Percentiles rank a stretch among this genome's conserved stretches.
Evolutionary conservation across 2,329 filamentous ascomycete species (phyloP).

Genomic region (Trichoderma atroviride): DNA sequence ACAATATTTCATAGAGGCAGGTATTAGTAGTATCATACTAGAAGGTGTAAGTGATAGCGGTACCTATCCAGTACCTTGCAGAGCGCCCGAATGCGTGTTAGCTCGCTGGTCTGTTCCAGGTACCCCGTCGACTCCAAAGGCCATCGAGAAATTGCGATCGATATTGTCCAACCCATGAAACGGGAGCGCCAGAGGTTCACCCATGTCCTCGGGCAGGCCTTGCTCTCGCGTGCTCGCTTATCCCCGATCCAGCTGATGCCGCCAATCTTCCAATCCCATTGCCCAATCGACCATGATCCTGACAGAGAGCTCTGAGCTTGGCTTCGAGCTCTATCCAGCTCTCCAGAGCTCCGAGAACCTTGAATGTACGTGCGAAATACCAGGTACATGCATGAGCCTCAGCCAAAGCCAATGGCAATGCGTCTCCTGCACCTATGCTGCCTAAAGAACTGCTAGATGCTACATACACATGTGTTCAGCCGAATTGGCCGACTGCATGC

Average conservation of each 20-base stretch:
- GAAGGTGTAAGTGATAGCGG: neutral
- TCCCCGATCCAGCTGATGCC: conserved; percentile 2
- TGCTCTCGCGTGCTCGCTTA: conserved; percentile 17
- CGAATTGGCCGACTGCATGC: neutral
- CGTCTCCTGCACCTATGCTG: neutral
- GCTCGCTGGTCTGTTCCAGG: conserved; percentile 1
- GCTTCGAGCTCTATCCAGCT: neutral
- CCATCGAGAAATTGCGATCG: conserved; percentile 19
- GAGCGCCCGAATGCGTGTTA: neutral
- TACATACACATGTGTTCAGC: neutral
- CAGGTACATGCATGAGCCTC: conserved; percentile 5
- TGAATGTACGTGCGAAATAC: conserved; percentile 12
- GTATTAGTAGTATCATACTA: no score
- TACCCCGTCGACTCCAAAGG: conserved; percentile 1
- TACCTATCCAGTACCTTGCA: conserved; percentile 17
- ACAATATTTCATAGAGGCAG: neutral
- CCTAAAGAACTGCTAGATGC: neutral
- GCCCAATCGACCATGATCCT: conserved; percentile 11
- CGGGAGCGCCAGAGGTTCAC: conserved; percentile 8
- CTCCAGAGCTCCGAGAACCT: neutral
- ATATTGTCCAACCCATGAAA: conserved; percentile 7
- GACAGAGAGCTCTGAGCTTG: conserved; percentile 12
- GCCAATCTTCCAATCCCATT: conserved; percentile 14
- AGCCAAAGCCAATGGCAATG: neutral
- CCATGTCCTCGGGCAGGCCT: conserved; percentile 18